Evolutionary conservation across 2,329 filamentous ascomycete genomes (phyloP), one percentile per base, ranked within the genome.

Genomic region (Neospermospora avenae): DNA sequence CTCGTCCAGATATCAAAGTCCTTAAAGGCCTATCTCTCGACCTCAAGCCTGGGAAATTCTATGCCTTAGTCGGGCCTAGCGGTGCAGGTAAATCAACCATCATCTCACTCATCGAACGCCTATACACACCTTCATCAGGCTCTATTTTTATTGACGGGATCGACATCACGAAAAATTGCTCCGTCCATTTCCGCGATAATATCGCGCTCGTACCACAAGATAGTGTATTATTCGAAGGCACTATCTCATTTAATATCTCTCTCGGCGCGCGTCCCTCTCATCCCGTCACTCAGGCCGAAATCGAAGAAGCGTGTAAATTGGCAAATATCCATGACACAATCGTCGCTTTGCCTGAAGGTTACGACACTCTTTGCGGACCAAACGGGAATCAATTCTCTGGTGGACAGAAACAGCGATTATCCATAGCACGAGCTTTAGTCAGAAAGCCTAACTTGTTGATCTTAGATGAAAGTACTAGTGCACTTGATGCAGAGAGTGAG

Each of bases 401-500:
- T 2, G 91, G 91, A 0, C 90, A 96, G 72, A 83, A 86, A 14
- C 91, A 96, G 72, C 82, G 90, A 1, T 74, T 96, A 6, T 85
- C 87, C 0, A 93, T 96, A 68, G 90, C 91, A 0, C 81, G 91
- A 14, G 90, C 90, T 0, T 77, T 95, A 1, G 81, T 91, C 1
- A 82, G 90, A 0, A 82, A 84, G 62, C 91, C 91, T 0, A 81
- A 85, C 41, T 78, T 95, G 1, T 74, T 96, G 24, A 82, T 96
- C 44, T 79, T 96, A 1, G 91, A 96, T 68, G 91, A 96, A 77
- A 89, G 89, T 24, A 96, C 90, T 0, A 90, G 86, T 46, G 88
- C 88, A 3, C 78, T 96, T 2, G 91, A 96, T 68, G 83, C 84
- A 0, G 86, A 87, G 68, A 88, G 83, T 53, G 88, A 90, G 54